Conservation (phyloP, 176 grass and related monocot species). For the Elaeis guineensis region DNA sequence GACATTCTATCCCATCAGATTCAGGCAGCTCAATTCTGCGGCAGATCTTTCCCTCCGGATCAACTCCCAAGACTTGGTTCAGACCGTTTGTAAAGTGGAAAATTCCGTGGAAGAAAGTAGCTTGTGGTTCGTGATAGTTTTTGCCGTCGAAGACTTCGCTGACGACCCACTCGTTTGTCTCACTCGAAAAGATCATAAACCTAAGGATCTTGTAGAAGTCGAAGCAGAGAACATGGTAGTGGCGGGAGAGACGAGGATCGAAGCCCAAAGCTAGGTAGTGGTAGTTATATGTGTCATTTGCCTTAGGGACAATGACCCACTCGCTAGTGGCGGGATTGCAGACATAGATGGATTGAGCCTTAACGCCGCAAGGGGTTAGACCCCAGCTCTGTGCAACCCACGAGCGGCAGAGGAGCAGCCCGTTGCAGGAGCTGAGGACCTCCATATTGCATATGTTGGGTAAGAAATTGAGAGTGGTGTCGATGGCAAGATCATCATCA, state of each 20-base stretch:
- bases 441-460: not conserved
- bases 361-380: no score
- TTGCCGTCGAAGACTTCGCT: not conserved
- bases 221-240: slow-evolving; percentile 9
- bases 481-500: no score
- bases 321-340: slow-evolving; percentile 13
- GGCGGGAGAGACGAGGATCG: not conserved
- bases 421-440: slow-evolving; percentile 5
- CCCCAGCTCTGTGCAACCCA: no score
- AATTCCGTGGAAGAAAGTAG: slow-evolving; percentile 6
- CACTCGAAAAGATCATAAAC: slow-evolving; percentile 15
- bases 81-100: slow-evolving; percentile 10
- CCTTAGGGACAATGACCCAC: not conserved
- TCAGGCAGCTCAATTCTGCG: not conserved
- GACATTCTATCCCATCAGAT: not conserved
- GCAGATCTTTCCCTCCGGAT: not conserved
- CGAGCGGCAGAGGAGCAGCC: slow-evolving; percentile 17
- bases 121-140: not conserved
- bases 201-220: not conserved
- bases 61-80: not conserved
- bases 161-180: not conserved
- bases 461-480: not conserved
- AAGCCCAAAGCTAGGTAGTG: not conserved
- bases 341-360: not conserved
- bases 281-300: not conserved